These are phyloP conservation scores for Leishmania arabica DNA, from an alignment of 208 protist species.

Conservation along the genomic window DNA sequence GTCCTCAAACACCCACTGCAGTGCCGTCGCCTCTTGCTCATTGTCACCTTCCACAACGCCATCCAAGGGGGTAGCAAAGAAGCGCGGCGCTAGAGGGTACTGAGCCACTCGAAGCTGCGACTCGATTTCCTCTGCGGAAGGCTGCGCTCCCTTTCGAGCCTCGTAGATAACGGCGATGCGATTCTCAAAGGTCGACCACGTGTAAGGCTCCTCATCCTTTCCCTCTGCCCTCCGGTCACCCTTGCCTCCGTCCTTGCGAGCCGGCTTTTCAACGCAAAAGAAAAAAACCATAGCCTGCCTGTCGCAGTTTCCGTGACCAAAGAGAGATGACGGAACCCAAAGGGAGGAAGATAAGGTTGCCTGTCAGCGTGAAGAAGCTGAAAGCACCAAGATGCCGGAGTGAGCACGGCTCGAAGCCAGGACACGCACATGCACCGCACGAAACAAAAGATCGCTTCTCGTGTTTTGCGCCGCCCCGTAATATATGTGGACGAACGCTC, in stretches of 20 bases:
- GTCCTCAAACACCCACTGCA: constrained; percentile 64
- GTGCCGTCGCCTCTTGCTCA: constrained; percentile 29
- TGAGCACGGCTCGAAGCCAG: not conserved
- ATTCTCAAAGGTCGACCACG: constrained; percentile 34
- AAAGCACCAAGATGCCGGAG: not conserved
- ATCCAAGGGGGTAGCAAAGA: constrained; percentile 77
- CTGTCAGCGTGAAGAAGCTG: not conserved
- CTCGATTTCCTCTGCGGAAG: constrained; percentile 25
- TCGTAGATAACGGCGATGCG: constrained; percentile 33
- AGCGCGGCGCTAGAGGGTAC: constrained; percentile 36
- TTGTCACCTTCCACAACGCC: constrained; percentile 48
- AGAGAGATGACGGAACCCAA: not conserved
- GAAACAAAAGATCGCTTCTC: not conserved
- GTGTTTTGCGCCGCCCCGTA: no score
- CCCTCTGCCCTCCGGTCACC: not conserved
- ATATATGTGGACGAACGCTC: not conserved
- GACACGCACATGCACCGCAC: not conserved
- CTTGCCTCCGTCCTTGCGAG: not conserved
- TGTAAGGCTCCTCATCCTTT: constrained; percentile 20
- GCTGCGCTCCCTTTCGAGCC: constrained; percentile 15
- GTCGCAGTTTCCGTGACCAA: not conserved
- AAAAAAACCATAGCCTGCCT: constrained; percentile 11
- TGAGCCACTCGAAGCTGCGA: constrained; percentile 18
- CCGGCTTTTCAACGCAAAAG: constrained; percentile 9
- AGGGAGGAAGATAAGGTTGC: not conserved